These are phyloP conservation scores for Curvularia hawaiiensis DNA, from an alignment of 2,329 filamentous ascomycete species.

Conservation along the genomic window DNA sequence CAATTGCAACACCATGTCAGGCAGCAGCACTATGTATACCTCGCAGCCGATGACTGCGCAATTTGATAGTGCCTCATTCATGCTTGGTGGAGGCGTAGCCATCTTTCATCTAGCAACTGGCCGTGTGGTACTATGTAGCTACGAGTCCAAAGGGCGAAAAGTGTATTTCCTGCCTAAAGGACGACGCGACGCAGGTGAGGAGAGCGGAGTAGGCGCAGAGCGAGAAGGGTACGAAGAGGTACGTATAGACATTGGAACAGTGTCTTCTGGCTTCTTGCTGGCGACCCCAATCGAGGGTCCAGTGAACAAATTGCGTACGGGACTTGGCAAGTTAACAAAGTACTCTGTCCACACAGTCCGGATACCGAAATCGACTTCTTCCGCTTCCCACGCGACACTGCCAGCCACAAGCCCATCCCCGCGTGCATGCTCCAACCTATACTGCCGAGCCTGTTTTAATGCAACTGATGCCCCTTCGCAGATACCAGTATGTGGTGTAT, in stretches of 20 bases:
- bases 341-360: slow-evolving; percentile 26
- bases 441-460: slow-evolving; percentile 55
- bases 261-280: neutral
- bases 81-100: slow-evolving; percentile 50
- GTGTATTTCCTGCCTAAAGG: slow-evolving; percentile 59
- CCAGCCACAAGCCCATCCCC: slow-evolving; percentile 49
- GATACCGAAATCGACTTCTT: slow-evolving; percentile 56
- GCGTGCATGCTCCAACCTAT: slow-evolving; percentile 28
- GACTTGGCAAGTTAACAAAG: neutral
- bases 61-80: slow-evolving; percentile 37
- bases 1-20: slow-evolving; percentile 14
- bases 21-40: slow-evolving; percentile 6
- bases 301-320: neutral
- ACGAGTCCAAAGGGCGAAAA: slow-evolving; percentile 34
- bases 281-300: neutral
- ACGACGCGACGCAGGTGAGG: slow-evolving; percentile 54
- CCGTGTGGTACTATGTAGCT: slow-evolving; percentile 56
- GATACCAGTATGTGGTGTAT: slow-evolving; percentile 52
- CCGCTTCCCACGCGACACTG: slow-evolving; percentile 52
- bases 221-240: slow-evolving; percentile 59
- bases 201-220: slow-evolving; percentile 50
- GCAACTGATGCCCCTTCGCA: slow-evolving; percentile 49
- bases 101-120: slow-evolving; percentile 56
- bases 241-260: neutral
- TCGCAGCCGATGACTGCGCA: slow-evolving; percentile 30